Evolutionary conservation across 495 filamentous ascomycete species (phyloP), one percentile per base, ranked within the genome.

Genomic region (Podospora bellae-mahoneyi): DNA sequence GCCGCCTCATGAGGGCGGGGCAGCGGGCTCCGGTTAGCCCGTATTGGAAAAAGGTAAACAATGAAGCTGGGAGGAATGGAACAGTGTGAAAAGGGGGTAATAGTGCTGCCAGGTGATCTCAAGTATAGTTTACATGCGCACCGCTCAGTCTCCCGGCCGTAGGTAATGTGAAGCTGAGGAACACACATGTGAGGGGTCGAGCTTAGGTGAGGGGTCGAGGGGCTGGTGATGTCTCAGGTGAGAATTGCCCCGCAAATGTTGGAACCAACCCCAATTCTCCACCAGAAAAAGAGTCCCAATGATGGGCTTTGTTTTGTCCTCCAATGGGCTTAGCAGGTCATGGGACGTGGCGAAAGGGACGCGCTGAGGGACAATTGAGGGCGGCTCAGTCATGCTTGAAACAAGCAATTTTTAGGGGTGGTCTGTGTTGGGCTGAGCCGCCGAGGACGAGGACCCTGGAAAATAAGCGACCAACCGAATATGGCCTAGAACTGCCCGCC

Each of bases 1-100:
- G 7, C 18, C 69, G 67, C 55, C 68, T 18, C 59, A 32, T 34
- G 68, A 69, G 54, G 55, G 62, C 66, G 73, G 71, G 69, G 62
- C 66, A 61, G 73, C 62, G 65, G 62, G 60, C 34, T 61, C 73
- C 68, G 71, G 0, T 48, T 62, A 48, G 39, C 64, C 64, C 32
- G 28, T 1, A 16, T 6, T 26, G 63, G 71, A 57, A 56, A 58
- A 44, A 19, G 56, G 71, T 70, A 65, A 73, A 70, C 63, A 73
- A n/a, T 27, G 63, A 4, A 4, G 7, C 23, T 18, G 34, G 18
- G 39, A 32, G 7, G 61, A 62, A 67, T 26, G 59, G 23, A 39
- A 23, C 20, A n/a, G 19, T 15, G 9, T 4, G 53, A 58, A 34
- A 23, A 27, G 26, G 30, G 30, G 34, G 19, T 2, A 60, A 59